Evolutionary conservation across 306 rosid genomes (phyloP).

Genomic region (Rubus parviflorus): DNA sequence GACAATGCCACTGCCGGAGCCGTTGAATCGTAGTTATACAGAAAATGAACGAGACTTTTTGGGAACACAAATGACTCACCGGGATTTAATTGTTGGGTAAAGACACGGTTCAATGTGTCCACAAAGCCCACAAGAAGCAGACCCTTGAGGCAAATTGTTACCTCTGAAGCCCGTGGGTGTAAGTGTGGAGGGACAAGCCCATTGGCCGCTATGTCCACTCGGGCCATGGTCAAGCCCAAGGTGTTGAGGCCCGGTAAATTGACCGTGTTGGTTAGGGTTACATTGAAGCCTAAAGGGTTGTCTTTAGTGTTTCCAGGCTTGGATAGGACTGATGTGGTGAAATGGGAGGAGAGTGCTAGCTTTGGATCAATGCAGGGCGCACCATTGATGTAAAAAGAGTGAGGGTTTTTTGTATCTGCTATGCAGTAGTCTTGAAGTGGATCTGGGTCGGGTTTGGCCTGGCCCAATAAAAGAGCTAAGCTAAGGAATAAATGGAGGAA

Average conservation of each 20-base stretch:
- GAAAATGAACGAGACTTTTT: constrained; percentile 56
- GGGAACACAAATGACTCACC: constrained; percentile 77
- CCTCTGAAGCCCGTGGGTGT: constrained; percentile 72
- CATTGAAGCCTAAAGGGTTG: constrained; percentile 45
- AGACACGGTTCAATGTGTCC: constrained; percentile 39
- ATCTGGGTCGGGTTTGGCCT: constrained; percentile 47
- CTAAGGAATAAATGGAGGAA: constrained; percentile 30
- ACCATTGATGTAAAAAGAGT: constrained; percentile 42
- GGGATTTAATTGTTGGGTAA: constrained; percentile 34
- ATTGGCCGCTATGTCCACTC: constrained; percentile 34
- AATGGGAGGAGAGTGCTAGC: constrained; percentile 39
- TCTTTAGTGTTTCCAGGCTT: constrained; percentile 37
- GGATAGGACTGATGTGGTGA: constrained; percentile 57
- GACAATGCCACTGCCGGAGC: constrained; percentile 45
- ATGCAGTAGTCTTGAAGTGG: constrained; percentile 77
- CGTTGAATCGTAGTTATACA: constrained; percentile 38
- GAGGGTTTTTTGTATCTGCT: constrained; percentile 43
- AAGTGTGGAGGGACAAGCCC: constrained; percentile 56
- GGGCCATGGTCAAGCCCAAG: constrained; percentile 56
- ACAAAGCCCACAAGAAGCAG: constrained; percentile 57
- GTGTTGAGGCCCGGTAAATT: constrained; percentile 82
- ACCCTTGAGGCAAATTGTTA: constrained; percentile 44
- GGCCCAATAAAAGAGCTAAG: constrained; percentile 30
- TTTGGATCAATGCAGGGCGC: constrained; percentile 67
- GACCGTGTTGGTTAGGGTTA: constrained; percentile 33